phyloP scores from a whole-genome alignment of 192 early-diverging fungal species.

The Coemansia aciculifera region DNA sequence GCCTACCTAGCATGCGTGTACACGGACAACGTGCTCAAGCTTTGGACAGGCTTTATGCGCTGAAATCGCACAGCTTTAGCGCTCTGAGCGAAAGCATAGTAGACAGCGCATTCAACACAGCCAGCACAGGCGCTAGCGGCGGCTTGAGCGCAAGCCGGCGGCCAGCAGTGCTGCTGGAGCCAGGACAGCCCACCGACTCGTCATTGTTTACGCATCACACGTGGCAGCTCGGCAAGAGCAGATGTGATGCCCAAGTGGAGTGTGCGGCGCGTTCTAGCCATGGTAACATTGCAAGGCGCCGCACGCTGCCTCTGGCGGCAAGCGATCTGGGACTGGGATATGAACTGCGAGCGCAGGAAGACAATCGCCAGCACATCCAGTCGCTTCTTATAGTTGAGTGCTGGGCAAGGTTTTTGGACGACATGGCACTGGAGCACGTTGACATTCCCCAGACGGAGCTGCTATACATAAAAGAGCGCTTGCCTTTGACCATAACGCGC shows the following conservation, averaged over 20 bases:
- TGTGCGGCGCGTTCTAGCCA: not conserved
- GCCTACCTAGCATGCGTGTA: constrained; percentile 10
- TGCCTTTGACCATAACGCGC: constrained; percentile 38
- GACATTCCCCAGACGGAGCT: constrained; percentile 30
- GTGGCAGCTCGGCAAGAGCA: not conserved
- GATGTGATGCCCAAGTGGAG: not conserved
- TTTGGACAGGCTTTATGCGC: not conserved
- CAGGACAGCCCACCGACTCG: not conserved
- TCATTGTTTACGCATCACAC: not conserved
- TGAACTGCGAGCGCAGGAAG: constrained; percentile 13
- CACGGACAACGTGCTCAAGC: not conserved
- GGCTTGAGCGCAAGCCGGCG: not conserved
- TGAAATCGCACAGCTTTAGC: constrained; percentile 35
- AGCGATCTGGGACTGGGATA: constrained; percentile 5
- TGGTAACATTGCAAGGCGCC: constrained; percentile 9
- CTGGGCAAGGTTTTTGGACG: constrained; percentile 35
- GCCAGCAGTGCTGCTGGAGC: not conserved
- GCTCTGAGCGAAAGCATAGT: constrained; percentile 21
- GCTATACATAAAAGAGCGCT: constrained; percentile 37
- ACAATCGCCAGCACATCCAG: constrained; percentile 23
- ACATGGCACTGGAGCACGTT: constrained; percentile 16
- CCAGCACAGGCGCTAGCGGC: constrained; percentile 13
- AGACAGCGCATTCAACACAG: constrained; percentile 29
- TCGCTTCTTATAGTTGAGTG: constrained; percentile 44
- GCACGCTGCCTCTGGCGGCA: constrained; percentile 8